Percentiles rank a stretch among this genome's conserved stretches.
These are phyloP conservation scores for Exophiala xenobiotica DNA, from an alignment of 2,329 filamentous ascomycete species.

Conservation along the genomic window DNA sequence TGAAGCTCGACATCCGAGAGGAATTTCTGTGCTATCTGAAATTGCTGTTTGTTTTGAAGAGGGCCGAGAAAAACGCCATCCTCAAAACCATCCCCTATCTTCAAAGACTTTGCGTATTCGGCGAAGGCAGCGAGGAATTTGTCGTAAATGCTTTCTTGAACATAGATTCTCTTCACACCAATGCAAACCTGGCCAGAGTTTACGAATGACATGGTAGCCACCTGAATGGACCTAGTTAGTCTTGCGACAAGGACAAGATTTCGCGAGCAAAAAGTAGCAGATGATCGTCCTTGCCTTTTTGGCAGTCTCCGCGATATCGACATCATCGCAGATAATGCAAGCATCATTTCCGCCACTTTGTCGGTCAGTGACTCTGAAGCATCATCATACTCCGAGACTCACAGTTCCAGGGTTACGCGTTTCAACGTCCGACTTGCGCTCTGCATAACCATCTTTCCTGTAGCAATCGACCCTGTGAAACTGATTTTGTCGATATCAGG, in stretches of 20 bases:
- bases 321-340: constrained; percentile 63
- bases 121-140: constrained; percentile 63
- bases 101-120: constrained; percentile 50
- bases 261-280: constrained; percentile 56
- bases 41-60: constrained; percentile 65
- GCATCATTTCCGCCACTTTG: constrained; percentile 61
- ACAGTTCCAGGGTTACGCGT: constrained; percentile 59
- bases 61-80: constrained; percentile 57
- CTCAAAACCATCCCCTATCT: constrained; percentile 35
- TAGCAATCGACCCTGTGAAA: constrained; percentile 40
- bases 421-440: constrained; percentile 47
- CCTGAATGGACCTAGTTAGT: constrained; percentile 1
- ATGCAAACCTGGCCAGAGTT: constrained; percentile 66
- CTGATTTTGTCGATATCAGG: constrained; percentile 44
- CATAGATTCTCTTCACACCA: constrained; percentile 64
- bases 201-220: constrained; percentile 29
- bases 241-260: background rate
- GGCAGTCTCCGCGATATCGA: constrained; percentile 65
- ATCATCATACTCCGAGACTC: background rate
- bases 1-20: constrained; percentile 56
- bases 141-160: constrained; percentile 61
- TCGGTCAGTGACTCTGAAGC: background rate
- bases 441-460: constrained; percentile 42
- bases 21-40: constrained; percentile 57
- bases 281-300: constrained; percentile 59